Percentiles rank a stretch among this genome's conserved stretches.
Conservation (phyloP, 306 rosid species). For the Carpinus fangiana region DNA sequence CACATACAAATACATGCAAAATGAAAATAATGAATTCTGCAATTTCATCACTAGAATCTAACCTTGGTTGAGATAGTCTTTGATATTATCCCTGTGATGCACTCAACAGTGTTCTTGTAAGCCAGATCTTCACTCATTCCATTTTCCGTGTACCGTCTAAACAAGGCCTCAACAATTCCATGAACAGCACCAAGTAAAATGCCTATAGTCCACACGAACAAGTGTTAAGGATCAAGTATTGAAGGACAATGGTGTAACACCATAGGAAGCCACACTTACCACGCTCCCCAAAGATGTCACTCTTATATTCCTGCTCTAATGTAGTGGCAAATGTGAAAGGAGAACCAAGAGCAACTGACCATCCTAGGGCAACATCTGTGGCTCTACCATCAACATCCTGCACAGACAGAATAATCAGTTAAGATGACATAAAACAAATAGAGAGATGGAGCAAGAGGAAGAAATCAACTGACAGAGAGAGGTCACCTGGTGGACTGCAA, state of each 20-base stretch:
- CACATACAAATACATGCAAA: background rate
- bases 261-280: slow-evolving; percentile 41
- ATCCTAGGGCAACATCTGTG: slow-evolving; percentile 89
- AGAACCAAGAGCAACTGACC: slow-evolving; percentile 99
- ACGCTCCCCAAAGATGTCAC: slow-evolving; percentile 98
- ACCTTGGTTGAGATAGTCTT: slow-evolving; percentile 90
- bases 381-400: slow-evolving; percentile 99
- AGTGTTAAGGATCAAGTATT: slow-evolving; percentile 22
- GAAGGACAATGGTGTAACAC: background rate
- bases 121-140: slow-evolving; percentile 92
- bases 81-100: slow-evolving; percentile 81
- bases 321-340: slow-evolving; percentile 97
- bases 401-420: background rate
- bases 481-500: slow-evolving; percentile 88
- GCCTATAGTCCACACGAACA: slow-evolving; percentile 50
- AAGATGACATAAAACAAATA: background rate
- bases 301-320: slow-evolving; percentile 89
- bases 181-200: slow-evolving; percentile 98
- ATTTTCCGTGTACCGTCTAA: slow-evolving; percentile 86
- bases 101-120: slow-evolving; percentile 92
- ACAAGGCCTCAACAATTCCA: slow-evolving; percentile 90
- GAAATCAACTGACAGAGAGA: background rate
- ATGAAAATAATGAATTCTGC: background rate
- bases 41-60: slow-evolving; percentile 15
- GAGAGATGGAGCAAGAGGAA: background rate